These are phyloP conservation scores for Exserohilum rostratum DNA, from an alignment of 2,329 filamentous ascomycete genomes.

Conservation along the genomic window DNA sequence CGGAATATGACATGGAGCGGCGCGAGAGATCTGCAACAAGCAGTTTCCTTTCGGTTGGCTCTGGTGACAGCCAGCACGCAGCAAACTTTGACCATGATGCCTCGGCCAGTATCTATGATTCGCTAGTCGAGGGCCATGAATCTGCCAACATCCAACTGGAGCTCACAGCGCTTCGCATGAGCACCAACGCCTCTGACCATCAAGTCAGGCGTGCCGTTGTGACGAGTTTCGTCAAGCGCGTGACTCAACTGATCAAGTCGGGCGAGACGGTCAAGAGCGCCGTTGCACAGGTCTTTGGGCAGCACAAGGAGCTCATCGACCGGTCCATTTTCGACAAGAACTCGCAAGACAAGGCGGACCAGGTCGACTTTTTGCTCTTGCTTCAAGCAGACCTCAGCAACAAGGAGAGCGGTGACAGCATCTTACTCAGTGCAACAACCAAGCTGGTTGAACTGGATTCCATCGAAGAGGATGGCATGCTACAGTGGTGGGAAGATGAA, in stretches of 20 bases:
- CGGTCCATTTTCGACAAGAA: conserved; percentile 65
- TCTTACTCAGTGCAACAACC: conserved; percentile 80
- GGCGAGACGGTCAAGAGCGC: conserved; percentile 48
- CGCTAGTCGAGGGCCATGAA: conserved; percentile 72
- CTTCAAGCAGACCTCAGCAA: conserved; percentile 80
- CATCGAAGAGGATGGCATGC: conserved; percentile 85
- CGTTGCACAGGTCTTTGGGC: conserved; percentile 50
- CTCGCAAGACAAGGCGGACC: conserved; percentile 64
- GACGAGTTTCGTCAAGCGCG: conserved; percentile 81
- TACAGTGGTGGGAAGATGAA: conserved; percentile 85
- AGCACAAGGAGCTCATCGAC: conserved; percentile 65
- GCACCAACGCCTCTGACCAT: conserved; percentile 85
- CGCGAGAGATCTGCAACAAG: conserved; percentile 66
- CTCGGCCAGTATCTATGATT: conserved; percentile 83
- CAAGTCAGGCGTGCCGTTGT: conserved; percentile 88
- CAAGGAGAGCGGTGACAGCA: conserved; percentile 65
- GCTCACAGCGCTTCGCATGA: conserved; percentile 90
- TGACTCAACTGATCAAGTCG: conserved; percentile 70
- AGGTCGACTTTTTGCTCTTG: conserved; percentile 82
- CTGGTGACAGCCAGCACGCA: conserved; percentile 60
- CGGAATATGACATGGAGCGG: conserved; percentile 51
- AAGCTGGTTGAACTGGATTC: conserved; percentile 85
- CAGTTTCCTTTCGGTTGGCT: conserved; percentile 76
- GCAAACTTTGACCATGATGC: conserved; percentile 85
- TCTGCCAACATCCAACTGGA: conserved; percentile 91